Conservation (phyloP, 768 basidiomycete species). For the Tylopilus intermedius region DNA sequence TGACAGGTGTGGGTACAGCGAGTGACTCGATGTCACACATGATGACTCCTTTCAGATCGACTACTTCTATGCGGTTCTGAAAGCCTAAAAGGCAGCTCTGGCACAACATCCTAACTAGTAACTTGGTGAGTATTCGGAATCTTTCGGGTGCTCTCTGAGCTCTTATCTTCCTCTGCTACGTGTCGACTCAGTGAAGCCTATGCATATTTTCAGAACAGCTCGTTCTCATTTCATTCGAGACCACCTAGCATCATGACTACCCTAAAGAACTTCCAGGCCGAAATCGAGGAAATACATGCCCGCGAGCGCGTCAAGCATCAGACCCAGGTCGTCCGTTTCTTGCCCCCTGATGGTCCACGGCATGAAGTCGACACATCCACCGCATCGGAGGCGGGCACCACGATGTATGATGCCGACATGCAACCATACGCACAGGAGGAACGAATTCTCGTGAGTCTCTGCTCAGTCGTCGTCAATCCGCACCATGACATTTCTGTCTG, state of each 20-base stretch:
- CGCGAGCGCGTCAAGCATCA: slow-evolving; percentile 66
- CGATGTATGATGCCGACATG: background rate
- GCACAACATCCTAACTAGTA: background rate
- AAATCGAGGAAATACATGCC: slow-evolving; percentile 72
- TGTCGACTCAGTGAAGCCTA: slow-evolving; percentile 6
- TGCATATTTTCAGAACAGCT: slow-evolving; percentile 9
- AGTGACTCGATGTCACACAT: slow-evolving; percentile 7
- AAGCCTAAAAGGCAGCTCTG: background rate
- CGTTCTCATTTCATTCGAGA: background rate
- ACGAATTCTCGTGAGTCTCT: slow-evolving; percentile 13
- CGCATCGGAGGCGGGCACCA: background rate
- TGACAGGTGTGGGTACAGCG: no score
- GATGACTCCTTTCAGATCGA: slow-evolving; percentile 1
- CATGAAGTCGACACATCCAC: slow-evolving; percentile 35
- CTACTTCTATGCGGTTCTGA: background rate
- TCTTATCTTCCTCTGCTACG: background rate
- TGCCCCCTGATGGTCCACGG: slow-evolving; percentile 37
- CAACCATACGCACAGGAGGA: slow-evolving; percentile 16
- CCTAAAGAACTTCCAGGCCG: slow-evolving; percentile 47
- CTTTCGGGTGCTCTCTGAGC: background rate
- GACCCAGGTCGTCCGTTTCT: slow-evolving; percentile 15
- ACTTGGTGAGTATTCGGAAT: slow-evolving; percentile 1
- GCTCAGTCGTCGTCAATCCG: background rate
- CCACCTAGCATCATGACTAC: slow-evolving; percentile 24
- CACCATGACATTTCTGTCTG: background rate